phyloP scores from a whole-genome alignment of 108 stramenopile species.

The Pelagomonas calceolata region DNA sequence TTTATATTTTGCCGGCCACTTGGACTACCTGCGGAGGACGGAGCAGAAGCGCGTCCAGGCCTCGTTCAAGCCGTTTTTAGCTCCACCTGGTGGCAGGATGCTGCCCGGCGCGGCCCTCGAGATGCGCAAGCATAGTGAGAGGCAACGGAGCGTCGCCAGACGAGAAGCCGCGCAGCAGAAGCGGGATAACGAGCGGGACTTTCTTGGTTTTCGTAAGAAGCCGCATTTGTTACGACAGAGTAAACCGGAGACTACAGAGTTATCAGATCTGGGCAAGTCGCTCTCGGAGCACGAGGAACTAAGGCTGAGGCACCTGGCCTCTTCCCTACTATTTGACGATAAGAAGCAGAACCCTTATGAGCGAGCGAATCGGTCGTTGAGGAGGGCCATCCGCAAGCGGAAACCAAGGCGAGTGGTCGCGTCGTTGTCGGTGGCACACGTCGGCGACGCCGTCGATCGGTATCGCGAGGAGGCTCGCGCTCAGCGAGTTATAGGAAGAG shows the following conservation, averaged over 20 bases:
- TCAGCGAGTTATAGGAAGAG: not conserved
- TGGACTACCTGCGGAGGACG: conserved; percentile 24
- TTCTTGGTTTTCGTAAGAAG: not conserved
- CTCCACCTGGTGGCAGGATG: conserved; percentile 21
- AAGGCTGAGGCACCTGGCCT: conserved; percentile 13
- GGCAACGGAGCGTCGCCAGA: not conserved
- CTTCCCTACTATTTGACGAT: not conserved
- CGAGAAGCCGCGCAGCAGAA: too few relatives aligned
- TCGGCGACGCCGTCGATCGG: too few relatives aligned
- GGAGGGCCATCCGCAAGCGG: too few relatives aligned
- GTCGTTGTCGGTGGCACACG: too few relatives aligned
- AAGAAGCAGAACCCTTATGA: not conserved
- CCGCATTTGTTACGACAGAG: not conserved
- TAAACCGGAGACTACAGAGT: not conserved
- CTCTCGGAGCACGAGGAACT: conserved; percentile 8
- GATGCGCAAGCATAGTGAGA: not conserved
- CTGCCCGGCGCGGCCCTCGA: conserved; percentile 18
- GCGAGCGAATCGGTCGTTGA: not conserved
- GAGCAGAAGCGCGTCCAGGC: conserved; percentile 4
- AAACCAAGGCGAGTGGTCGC: too few relatives aligned
- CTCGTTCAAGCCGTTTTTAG: conserved; percentile 15
- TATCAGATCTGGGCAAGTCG: not conserved
- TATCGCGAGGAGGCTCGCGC: too few relatives aligned
- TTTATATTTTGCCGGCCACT: conserved; percentile 37
- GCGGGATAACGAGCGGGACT: not conserved